Percentiles rank a stretch among this genome's conserved stretches.
Evolutionary conservation across 2,329 filamentous ascomycete species (phyloP).

Genomic region (Colletotrichum lini): DNA sequence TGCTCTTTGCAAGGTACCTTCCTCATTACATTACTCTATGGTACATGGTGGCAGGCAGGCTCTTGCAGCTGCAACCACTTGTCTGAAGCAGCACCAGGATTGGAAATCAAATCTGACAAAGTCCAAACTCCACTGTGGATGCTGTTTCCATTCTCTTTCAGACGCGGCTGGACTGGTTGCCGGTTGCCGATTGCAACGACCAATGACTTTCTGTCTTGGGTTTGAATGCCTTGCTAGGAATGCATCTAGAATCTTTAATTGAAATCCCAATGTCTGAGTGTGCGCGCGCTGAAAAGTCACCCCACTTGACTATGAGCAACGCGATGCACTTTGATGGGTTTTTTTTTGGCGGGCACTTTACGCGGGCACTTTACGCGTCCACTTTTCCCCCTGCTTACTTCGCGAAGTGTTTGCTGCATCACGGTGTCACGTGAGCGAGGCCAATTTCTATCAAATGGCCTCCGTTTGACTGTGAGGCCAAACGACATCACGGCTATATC

Average conservation of each 20-base stretch:
- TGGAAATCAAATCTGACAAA: constrained; percentile 33
- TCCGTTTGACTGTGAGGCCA: constrained; percentile 18
- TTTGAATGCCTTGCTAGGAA: constrained; percentile 4
- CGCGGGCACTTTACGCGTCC: constrained; percentile 37
- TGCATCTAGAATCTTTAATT: background rate
- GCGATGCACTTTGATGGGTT: constrained; percentile 30
- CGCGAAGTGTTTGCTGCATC: constrained; percentile 22
- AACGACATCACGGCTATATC: background rate
- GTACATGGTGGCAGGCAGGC: background rate
- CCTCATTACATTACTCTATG: background rate
- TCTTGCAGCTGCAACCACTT: constrained; percentile 26
- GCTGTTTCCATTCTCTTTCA: constrained; percentile 21
- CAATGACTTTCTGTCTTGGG: constrained; percentile 2
- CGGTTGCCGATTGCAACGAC: constrained; percentile 32
- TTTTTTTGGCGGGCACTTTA: constrained; percentile 31
- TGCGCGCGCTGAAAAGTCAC: constrained; percentile 2
- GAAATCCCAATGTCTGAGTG: background rate
- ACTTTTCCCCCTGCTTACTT: background rate
- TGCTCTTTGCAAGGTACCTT: background rate
- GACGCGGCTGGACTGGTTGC: background rate
- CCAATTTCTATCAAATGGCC: constrained; percentile 20
- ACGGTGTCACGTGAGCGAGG: constrained; percentile 38
- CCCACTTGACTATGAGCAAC: constrained; percentile 3
- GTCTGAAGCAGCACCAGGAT: constrained; percentile 32
- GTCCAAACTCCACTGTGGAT: constrained; percentile 26